Conservation (phyloP, 306 rosid species). For the Inga leiocalycina region DNA sequence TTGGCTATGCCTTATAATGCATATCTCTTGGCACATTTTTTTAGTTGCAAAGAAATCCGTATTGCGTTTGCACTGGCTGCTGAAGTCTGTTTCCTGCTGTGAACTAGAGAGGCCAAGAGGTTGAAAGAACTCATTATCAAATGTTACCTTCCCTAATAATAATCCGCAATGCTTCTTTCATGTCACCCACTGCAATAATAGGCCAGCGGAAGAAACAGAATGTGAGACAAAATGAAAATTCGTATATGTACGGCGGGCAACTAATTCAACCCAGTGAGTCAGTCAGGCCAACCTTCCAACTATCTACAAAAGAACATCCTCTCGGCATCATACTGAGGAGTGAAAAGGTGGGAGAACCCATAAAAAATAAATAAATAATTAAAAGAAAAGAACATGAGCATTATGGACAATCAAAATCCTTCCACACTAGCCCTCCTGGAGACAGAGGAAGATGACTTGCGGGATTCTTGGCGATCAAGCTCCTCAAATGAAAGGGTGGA, state of each 20-base stretch:
- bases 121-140: constrained; percentile 22
- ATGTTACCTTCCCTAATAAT: constrained; percentile 3
- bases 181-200: neutral
- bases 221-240: constrained; percentile 6
- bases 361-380: constrained; percentile 4
- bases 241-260: constrained; percentile 13
- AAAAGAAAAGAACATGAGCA: constrained; percentile 18
- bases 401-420: constrained; percentile 60
- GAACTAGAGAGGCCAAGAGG: constrained; percentile 32
- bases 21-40: neutral
- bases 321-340: constrained; percentile 22
- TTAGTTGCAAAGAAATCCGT: neutral
- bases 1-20: neutral
- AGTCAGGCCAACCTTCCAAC: constrained; percentile 25
- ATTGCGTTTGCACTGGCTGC: neutral
- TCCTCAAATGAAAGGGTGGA: constrained; percentile 55
- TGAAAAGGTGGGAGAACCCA: constrained; percentile 44
- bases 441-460: constrained; percentile 49
- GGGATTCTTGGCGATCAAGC: constrained; percentile 53
- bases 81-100: constrained; percentile 22
- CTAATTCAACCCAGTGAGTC: constrained; percentile 31
- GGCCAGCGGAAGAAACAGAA: neutral
- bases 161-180: constrained; percentile 18
- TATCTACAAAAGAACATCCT: constrained; percentile 52
- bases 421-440: constrained; percentile 55